These are phyloP conservation scores for Arabis hirsuta DNA, from an alignment of 345 rosid genomes.

Conservation along the genomic window DNA sequence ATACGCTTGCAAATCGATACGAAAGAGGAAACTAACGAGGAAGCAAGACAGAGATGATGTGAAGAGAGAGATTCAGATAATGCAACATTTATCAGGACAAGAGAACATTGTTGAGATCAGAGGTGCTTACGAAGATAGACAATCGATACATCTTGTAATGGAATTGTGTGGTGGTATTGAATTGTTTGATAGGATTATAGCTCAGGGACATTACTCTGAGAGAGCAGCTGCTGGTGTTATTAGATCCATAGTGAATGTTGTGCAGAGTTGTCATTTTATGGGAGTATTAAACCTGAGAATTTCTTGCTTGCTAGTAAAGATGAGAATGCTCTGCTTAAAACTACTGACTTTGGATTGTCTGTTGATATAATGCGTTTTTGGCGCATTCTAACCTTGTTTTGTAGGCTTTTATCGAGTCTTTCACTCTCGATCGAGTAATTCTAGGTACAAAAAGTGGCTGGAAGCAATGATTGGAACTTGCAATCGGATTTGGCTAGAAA, in stretches of 20 bases:
- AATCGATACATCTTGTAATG: constrained; percentile 82
- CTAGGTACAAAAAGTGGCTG: too few relatives aligned
- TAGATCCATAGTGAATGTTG: constrained; percentile 68
- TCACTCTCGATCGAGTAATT: too few relatives aligned
- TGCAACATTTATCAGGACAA: constrained; percentile 89
- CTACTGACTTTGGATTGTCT: constrained; percentile 83
- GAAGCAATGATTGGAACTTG: too few relatives aligned
- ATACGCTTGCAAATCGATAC: constrained; percentile 82
- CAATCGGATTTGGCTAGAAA: too few relatives aligned
- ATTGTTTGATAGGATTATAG: constrained; percentile 80
- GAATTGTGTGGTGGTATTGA: constrained; percentile 90
- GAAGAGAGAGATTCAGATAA: constrained; percentile 72
- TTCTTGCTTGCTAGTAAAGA: constrained; percentile 71
- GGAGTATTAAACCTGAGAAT: constrained; percentile 95
- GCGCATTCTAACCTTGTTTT: too few relatives aligned
- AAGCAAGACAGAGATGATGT: constrained; percentile 71
- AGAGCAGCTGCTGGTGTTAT: constrained; percentile 67
- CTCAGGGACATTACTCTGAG: constrained; percentile 75
- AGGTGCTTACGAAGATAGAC: constrained; percentile 75
- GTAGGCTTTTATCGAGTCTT: too few relatives aligned
- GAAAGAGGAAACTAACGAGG: constrained; percentile 65
- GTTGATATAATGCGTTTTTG: too few relatives aligned
- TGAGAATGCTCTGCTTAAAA: constrained; percentile 66
- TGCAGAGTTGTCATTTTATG: constrained; percentile 82
- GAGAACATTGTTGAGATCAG: constrained; percentile 73